These are phyloP conservation scores for Rhynchospora tenuis DNA, from an alignment of 176 grass and related monocot species.

Conservation along the genomic window DNA sequence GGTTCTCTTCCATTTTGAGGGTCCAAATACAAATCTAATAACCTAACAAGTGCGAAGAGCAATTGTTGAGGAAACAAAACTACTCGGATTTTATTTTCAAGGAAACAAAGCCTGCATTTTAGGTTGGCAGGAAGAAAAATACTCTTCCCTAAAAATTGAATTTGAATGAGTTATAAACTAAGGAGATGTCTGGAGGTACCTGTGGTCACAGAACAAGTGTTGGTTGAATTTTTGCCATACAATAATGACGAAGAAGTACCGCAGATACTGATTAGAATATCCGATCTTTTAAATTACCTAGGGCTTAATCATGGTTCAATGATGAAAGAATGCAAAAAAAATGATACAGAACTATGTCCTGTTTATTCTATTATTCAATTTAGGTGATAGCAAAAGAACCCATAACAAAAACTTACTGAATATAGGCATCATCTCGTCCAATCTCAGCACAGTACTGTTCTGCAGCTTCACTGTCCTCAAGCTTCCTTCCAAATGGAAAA, in stretches of 20 bases:
- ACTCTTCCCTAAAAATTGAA: background rate
- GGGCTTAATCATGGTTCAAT: background rate
- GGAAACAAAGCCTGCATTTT: too few relatives aligned
- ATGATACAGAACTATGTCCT: background rate
- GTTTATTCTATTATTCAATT: background rate
- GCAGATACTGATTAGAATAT: background rate
- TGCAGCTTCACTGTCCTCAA: constrained; percentile 93
- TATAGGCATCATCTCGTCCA: constrained; percentile 95
- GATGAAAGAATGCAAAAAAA: background rate
- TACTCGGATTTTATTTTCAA: background rate
- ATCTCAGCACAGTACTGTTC: constrained; percentile 98
- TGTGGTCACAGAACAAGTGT: background rate
- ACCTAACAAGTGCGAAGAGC: constrained; percentile 30
- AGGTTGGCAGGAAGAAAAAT: too few relatives aligned
- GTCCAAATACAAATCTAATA: constrained; percentile 96
- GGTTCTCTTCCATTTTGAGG: constrained; percentile 91
- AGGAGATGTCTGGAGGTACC: background rate
- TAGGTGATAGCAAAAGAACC: background rate
- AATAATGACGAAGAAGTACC: background rate
- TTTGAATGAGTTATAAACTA: constrained; percentile 13
- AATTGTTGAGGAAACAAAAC: background rate
- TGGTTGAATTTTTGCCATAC: background rate
- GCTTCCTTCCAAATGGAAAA: constrained; percentile 56
- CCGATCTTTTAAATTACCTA: background rate
- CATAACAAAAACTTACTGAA: constrained; percentile 71